phyloP scores from a whole-genome alignment of 2,329 filamentous ascomycete species.

The Aspergillus spinulosporus region DNA sequence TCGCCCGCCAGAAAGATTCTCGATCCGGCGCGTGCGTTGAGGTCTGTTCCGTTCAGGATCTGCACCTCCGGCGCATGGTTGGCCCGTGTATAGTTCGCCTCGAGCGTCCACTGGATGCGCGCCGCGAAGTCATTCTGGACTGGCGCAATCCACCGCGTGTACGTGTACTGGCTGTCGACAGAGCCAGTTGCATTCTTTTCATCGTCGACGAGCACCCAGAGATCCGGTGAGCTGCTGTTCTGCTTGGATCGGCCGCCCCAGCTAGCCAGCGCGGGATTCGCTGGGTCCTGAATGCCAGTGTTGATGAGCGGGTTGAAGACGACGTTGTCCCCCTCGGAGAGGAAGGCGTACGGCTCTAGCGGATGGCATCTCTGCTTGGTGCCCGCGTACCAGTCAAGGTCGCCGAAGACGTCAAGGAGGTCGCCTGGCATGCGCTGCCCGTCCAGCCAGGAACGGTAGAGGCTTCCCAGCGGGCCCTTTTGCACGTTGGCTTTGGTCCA shows the following conservation, averaged over 20 bases:
- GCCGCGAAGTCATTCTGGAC: slow-evolving; percentile 11
- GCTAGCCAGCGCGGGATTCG: neutral
- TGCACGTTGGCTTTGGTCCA: slow-evolving; percentile 2
- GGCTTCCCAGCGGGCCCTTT: neutral
- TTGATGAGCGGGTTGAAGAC: slow-evolving; percentile 7
- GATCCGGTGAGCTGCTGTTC: neutral
- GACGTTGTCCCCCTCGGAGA: slow-evolving; percentile 9
- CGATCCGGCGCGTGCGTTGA: neutral
- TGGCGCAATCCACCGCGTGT: neutral
- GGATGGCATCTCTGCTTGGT: neutral
- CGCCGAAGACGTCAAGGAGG: neutral
- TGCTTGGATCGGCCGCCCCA: slow-evolving; percentile 5
- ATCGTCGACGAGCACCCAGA: slow-evolving; percentile 1
- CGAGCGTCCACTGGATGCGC: slow-evolving; percentile 8
- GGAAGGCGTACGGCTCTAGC: slow-evolving; percentile 1
- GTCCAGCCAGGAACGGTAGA: slow-evolving; percentile 10
- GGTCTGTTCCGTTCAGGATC: neutral
- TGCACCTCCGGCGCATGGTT: slow-evolving; percentile 3
- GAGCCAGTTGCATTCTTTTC: slow-evolving; percentile 1
- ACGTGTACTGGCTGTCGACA: neutral
- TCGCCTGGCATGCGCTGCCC: neutral
- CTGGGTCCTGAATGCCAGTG: slow-evolving; percentile 4
- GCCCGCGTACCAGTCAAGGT: neutral
- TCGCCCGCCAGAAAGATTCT: neutral
- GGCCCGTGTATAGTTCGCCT: neutral